Evolutionary conservation across 805 yeast genomes (phyloP).

Genomic region (Lipomyces sp.): DNA sequence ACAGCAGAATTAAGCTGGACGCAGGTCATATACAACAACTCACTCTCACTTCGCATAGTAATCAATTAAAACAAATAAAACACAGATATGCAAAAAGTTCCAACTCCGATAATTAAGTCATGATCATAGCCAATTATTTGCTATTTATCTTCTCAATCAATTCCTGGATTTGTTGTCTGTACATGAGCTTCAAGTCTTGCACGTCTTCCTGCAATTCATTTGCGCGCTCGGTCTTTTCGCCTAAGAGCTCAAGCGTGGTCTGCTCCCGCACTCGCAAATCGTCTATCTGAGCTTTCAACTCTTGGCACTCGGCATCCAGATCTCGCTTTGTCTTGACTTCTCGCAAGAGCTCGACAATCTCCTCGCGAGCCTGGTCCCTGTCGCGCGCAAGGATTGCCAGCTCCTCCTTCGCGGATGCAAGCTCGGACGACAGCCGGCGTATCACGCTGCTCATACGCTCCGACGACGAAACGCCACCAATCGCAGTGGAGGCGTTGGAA

Average conservation of each 20-base stretch:
- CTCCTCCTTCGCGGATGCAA: constrained; percentile 62
- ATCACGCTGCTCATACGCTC: constrained; percentile 71
- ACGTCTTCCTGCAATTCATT: constrained; percentile 87
- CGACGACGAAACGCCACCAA: constrained; percentile 52
- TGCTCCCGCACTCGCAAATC: constrained; percentile 46
- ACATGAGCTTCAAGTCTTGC: constrained; percentile 78
- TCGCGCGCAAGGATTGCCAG: constrained; percentile 51
- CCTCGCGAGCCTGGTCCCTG: constrained; percentile 65
- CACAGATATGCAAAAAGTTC: no score
- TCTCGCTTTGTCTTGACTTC: constrained; percentile 19
- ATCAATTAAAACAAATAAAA: no score
- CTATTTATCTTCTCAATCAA: constrained; percentile 62
- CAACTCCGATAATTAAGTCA: no score
- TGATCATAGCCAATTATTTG: no score
- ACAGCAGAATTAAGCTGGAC: no score
- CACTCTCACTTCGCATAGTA: no score
- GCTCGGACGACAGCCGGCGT: constrained; percentile 75
- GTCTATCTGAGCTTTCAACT: constrained; percentile 40
- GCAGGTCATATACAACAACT: no score
- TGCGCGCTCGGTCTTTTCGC: constrained; percentile 83
- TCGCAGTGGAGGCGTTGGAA: constrained; percentile 22
- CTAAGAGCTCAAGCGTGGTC: constrained; percentile 66
- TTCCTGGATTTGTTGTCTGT: constrained; percentile 81
- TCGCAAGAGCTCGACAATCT: constrained; percentile 56
- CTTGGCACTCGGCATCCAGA: constrained; percentile 48